Evolutionary conservation across 345 rosid species (phyloP).

Genomic region (Salix purpurea): DNA sequence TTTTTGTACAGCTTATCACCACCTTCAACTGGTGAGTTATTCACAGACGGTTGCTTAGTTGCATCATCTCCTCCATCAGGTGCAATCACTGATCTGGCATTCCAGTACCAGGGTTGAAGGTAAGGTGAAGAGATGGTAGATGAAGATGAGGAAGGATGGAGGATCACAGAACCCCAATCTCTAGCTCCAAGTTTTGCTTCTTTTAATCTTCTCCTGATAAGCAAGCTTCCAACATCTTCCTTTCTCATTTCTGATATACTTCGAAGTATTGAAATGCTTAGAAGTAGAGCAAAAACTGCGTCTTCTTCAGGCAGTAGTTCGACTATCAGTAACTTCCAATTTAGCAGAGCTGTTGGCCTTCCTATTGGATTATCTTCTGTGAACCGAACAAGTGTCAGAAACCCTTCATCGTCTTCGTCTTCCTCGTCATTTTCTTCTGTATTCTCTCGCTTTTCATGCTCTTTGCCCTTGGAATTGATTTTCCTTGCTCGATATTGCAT

Average conservation of each 20-base stretch:
- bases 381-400: constrained; percentile 56
- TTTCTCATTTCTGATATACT: constrained; percentile 61
- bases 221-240: constrained; percentile 61
- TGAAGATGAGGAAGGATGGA: constrained; percentile 37
- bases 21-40: constrained; percentile 58
- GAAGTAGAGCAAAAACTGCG: constrained; percentile 53
- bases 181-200: constrained; percentile 63
- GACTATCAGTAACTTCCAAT: constrained; percentile 68
- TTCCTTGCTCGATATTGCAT: constrained; percentile 48
- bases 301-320: constrained; percentile 79
- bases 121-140: constrained; percentile 33
- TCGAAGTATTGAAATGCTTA: constrained; percentile 60
- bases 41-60: constrained; percentile 41
- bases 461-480: not conserved
- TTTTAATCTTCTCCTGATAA: constrained; percentile 56
- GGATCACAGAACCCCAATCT: constrained; percentile 76
- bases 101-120: constrained; percentile 70
- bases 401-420: constrained; percentile 34
- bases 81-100: constrained; percentile 45
- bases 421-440: constrained; percentile 21
- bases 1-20: constrained; percentile 64
- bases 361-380: constrained; percentile 56
- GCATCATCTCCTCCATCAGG: constrained; percentile 24
- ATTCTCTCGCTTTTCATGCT: not conserved
- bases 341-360: constrained; percentile 70